phyloP scores from a whole-genome alignment of 768 basidiomycete genomes.

The Leccinum variicolor region DNA sequence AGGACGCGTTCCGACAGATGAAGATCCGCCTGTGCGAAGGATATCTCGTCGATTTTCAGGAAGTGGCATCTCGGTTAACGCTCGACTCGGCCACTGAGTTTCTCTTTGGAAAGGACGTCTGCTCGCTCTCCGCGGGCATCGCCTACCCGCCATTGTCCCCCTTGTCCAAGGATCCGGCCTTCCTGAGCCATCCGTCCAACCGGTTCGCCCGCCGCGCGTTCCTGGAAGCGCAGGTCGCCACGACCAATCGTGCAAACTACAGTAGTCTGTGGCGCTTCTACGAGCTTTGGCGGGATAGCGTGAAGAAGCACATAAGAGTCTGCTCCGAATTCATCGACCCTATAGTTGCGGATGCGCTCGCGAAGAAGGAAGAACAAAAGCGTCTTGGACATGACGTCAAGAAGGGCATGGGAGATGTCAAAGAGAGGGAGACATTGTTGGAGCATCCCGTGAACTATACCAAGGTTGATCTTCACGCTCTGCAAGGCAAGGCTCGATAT shows the following conservation, averaged over 20 bases:
- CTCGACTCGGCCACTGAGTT: constrained; percentile 59
- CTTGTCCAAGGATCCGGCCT: constrained; percentile 19
- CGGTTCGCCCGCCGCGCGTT: constrained; percentile 39
- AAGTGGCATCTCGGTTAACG: constrained; percentile 44
- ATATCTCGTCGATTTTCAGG: constrained; percentile 43
- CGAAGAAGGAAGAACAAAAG: constrained; percentile 28
- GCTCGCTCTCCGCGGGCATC: constrained; percentile 38
- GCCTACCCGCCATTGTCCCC: constrained; percentile 27
- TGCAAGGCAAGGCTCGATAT: not conserved
- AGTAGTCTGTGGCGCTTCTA: constrained; percentile 43
- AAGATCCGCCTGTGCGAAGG: constrained; percentile 33
- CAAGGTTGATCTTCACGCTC: constrained; percentile 29
- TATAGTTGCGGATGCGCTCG: constrained; percentile 41
- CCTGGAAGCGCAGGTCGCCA: constrained; percentile 32
- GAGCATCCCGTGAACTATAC: constrained; percentile 55
- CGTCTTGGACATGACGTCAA: constrained; percentile 3
- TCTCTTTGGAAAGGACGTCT: constrained; percentile 44
- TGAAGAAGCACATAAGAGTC: constrained; percentile 35
- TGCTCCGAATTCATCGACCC: constrained; percentile 49
- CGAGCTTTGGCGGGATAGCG: constrained; percentile 43
- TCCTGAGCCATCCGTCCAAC: constrained; percentile 31
- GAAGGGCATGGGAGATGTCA: constrained; percentile 23
- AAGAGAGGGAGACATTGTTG: constrained; percentile 44
- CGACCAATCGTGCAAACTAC: constrained; percentile 32
- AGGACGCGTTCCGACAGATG: constrained; percentile 31